A percentile compares a stretch with the other conserved stretches of the same genome.
These are phyloP conservation scores for Phytophthora lateralis DNA, from an alignment of 352 stramenopile species.

Conservation along the genomic window DNA sequence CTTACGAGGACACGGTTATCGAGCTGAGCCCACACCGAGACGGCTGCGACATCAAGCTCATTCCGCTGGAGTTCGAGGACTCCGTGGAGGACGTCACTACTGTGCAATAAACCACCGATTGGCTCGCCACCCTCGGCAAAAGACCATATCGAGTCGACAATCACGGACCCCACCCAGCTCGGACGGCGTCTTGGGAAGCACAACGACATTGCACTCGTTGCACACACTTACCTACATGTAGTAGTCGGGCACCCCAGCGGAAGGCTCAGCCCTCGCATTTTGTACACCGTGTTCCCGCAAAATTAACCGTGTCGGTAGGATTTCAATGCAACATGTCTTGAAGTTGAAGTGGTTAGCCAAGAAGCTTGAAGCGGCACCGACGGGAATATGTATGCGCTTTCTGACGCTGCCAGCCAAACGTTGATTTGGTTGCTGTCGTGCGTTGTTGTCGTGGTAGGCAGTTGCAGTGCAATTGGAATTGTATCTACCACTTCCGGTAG, in stretches of 20 bases:
- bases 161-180: neutral
- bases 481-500: too few species aligned
- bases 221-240: slow-evolving; percentile 30
- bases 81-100: slow-evolving; percentile 20
- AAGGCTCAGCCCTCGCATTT: slow-evolving; percentile 24
- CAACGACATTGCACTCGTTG: slow-evolving; percentile 20
- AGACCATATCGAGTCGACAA: slow-evolving; percentile 3
- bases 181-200: slow-evolving; percentile 16
- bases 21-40: slow-evolving; percentile 84
- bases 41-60: slow-evolving; percentile 84
- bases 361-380: neutral
- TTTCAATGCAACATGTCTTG: neutral
- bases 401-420: too few species aligned
- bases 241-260: slow-evolving; percentile 21
- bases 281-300: slow-evolving; percentile 22
- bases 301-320: slow-evolving; percentile 1
- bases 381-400: too few species aligned
- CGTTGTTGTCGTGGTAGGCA: too few species aligned
- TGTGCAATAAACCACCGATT: slow-evolving; percentile 21
- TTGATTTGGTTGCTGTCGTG: too few species aligned
- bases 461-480: too few species aligned
- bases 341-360: slow-evolving; percentile 1
- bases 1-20: slow-evolving; percentile 73
- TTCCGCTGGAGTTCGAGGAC: slow-evolving; percentile 68
- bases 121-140: neutral